These are phyloP conservation scores for Ophiostoma novo-ulmi DNA, from an alignment of 2,329 filamentous ascomycete species.

Conservation along the genomic window DNA sequence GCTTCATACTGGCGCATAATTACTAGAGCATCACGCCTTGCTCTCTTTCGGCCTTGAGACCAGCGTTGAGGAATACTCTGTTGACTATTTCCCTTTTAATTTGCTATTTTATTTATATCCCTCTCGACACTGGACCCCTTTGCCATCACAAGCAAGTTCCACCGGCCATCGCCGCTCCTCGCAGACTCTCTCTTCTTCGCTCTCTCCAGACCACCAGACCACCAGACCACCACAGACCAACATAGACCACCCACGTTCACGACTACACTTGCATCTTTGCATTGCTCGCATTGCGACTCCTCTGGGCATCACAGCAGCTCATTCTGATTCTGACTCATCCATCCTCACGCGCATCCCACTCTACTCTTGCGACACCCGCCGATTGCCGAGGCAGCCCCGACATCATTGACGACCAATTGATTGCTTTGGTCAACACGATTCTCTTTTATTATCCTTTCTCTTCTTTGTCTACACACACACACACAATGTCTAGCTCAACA, in stretches of 20 bases:
- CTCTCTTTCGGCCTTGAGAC: not conserved
- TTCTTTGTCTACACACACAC: not conserved
- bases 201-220: not conserved
- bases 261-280: not conserved
- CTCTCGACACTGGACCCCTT: not conserved
- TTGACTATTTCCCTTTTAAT: not conserved
- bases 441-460: not conserved
- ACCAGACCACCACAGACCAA: too few species aligned
- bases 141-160: conserved; percentile 1
- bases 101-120: not conserved
- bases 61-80: not conserved
- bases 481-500: conserved; percentile 44
- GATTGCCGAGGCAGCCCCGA: conserved; percentile 19
- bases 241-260: not conserved
- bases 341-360: not conserved
- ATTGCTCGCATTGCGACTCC: not conserved
- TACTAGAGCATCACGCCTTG: conserved; percentile 4
- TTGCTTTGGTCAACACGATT: not conserved
- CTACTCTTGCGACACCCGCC: conserved; percentile 16
- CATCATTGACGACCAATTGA: not conserved
- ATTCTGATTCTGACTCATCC: not conserved
- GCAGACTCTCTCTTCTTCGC: not conserved
- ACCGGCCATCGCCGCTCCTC: conserved; percentile 3
- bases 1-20: not conserved
- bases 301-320: not conserved